These are phyloP conservation scores for Fusarium pseudonygamai DNA, from an alignment of 2,329 filamentous ascomycete species.

Conservation along the genomic window DNA sequence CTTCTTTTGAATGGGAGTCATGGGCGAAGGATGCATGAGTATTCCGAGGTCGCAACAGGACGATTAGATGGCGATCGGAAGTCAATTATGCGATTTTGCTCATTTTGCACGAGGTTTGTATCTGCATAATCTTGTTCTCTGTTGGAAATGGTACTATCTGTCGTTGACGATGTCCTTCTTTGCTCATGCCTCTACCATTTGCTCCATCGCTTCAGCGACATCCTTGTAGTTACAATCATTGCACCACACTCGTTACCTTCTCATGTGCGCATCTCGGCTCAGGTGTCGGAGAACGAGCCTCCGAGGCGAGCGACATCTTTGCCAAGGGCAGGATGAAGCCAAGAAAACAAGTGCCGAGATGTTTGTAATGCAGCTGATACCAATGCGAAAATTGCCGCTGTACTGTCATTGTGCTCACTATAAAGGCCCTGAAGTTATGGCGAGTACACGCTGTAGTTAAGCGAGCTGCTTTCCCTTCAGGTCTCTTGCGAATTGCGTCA, in stretches of 20 bases:
- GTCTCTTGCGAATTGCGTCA: no score
- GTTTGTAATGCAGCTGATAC: not conserved
- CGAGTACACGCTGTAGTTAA: no score
- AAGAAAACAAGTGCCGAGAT: not conserved
- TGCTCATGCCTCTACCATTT: no score
- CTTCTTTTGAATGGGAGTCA: constrained; percentile 34
- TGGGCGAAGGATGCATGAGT: constrained; percentile 14
- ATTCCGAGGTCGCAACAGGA: not conserved
- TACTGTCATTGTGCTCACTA: no score
- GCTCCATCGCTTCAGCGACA: fast-evolving
- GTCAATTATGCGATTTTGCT: fast-evolving
- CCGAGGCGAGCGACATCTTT: fast-evolving
- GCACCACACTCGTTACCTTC: not conserved
- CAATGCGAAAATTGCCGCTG: no score
- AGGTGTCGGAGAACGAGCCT: not conserved
- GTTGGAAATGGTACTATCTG: not conserved
- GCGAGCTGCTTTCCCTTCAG: no score
- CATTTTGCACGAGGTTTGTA: fast-evolving
- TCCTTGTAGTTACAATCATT: not conserved
- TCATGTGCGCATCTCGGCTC: not conserved
- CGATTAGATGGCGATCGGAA: not conserved
- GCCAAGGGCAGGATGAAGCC: not conserved
- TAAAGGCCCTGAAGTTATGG: no score
- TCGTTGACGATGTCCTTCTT: not conserved
- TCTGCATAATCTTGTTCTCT: fast-evolving